Evolutionary conservation across 2,329 filamentous ascomycete species (phyloP).

Genomic region (Epichloe uncinata): DNA sequence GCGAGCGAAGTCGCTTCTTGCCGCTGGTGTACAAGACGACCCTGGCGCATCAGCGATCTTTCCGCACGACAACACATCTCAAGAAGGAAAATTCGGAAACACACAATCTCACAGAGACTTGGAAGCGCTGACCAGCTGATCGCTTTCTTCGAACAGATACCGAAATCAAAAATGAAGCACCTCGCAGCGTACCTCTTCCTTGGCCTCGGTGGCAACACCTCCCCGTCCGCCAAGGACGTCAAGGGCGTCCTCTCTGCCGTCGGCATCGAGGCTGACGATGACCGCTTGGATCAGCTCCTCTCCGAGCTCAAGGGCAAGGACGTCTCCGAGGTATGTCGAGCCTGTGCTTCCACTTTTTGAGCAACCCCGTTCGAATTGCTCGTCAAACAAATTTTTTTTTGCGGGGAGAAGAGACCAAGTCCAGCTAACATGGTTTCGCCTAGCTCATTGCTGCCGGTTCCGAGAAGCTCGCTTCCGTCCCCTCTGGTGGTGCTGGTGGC

Average conservation of each 20-base stretch:
- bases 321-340: conserved; percentile 71
- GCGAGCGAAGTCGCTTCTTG: not conserved
- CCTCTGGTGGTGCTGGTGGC: conserved; percentile 74
- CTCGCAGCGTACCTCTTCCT: conserved; percentile 99
- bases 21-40: not conserved
- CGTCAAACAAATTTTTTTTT: not conserved
- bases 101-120: too few relatives aligned
- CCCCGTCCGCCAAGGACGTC: conserved; percentile 75
- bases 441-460: conserved; percentile 86
- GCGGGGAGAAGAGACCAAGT: not conserved
- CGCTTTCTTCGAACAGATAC: conserved; percentile 18
- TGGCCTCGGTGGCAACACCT: conserved; percentile 80
- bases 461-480: conserved; percentile 92
- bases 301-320: conserved; percentile 84
- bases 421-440: conserved; percentile 9
- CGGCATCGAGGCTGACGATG: conserved; percentile 83
- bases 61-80: not conserved
- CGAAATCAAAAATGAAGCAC: conserved; percentile 87
- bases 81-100: too few relatives aligned
- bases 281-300: conserved; percentile 77
- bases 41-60: not conserved
- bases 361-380: too few relatives aligned
- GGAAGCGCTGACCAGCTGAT: conserved; percentile 1
- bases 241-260: conserved; percentile 83
- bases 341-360: too few relatives aligned